Evolutionary conservation across 164 flowering plant genomes (phyloP).

Genomic region (Aristolochia fimbriata): DNA sequence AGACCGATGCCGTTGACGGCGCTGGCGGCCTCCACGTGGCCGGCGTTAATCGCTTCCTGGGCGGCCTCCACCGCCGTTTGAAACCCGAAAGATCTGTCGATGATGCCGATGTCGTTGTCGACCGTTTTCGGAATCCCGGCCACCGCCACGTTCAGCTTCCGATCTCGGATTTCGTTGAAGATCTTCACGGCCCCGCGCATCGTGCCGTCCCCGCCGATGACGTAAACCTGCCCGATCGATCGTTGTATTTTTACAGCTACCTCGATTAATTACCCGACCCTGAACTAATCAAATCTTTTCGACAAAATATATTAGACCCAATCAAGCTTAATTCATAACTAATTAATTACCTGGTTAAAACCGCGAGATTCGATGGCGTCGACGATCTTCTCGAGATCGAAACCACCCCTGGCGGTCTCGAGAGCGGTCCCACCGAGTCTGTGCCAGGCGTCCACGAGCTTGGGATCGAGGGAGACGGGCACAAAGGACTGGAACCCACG

Average conservation of each 20-base stretch:
- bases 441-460: conserved; percentile 58
- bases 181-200: conserved; percentile 78
- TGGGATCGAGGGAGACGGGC: conserved; percentile 36
- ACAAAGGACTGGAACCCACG: conserved; percentile 58
- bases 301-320: too few relatives aligned
- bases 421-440: conserved; percentile 65
- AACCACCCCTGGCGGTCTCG: conserved; percentile 74
- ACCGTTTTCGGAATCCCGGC: conserved; percentile 80
- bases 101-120: conserved; percentile 78
- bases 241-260: too few relatives aligned
- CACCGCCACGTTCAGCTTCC: conserved; percentile 41
- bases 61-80: conserved; percentile 85
- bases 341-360: conserved; percentile 73
- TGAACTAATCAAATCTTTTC: too few relatives aligned
- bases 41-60: conserved; percentile 73
- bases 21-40: conserved; percentile 76
- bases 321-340: too few relatives aligned
- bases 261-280: too few relatives aligned
- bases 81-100: conserved; percentile 80
- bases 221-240: conserved; percentile 68
- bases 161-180: conserved; percentile 43
- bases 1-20: conserved; percentile 82
- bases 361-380: conserved; percentile 45
- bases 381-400: conserved; percentile 59
- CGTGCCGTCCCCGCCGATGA: conserved; percentile 85